Evolutionary conservation across 1,284 basidiomycete genomes (phyloP), one percentile per base, ranked within the genome.

Genomic region (Ceratorhiza oryzae-sativae): DNA sequence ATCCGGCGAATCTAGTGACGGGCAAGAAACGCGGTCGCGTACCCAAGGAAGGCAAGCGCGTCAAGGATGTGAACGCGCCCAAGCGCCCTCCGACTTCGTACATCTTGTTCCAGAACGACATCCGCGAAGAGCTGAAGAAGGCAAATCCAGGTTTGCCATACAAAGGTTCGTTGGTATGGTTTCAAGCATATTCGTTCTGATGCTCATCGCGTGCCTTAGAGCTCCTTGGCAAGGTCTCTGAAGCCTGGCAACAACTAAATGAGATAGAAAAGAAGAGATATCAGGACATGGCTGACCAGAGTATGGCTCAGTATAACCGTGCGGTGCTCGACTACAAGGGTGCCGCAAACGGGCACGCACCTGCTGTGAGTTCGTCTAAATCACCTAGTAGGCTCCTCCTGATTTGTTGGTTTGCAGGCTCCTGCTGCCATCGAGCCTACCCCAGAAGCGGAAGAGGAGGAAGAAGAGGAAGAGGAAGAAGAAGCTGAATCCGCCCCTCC

Each of bases 81-180:
- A 86, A 86, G 80, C 81, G 85, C 39, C 84, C 85, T 12, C 79
- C 84, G 25, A 83, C 83, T 36, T 85, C 85, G 15, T 87, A 86
- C 82, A 81, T 87, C 78, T 80, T 85, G 75, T 86, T 83, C 80
- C 85, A 85, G 77, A 86, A 86, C 77, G 82, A 83, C 73, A 79
- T 84, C 63, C 81, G 84, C 70, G 82, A 84, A 30, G 75, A 80
- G 51, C 76, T 78, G 73, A 77, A 77, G 73, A 74, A 73, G 32
- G 76, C 75, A 30, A 77, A 82, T 76, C 78, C 80, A 5, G 79
- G 76, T 9, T 18, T 68, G 23, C 63, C 63, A 3, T 68, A 68
- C 39, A 68, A 5, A 76, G 82, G 70, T 60, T 80, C 5, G 68
- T 68, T 41, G 23, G 13, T 68, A 10, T 25, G 32, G 32, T 58